A percentile compares a stretch with the other conserved stretches of the same genome.
These are phyloP conservation scores for Pinus albicaulis DNA, from an alignment of 75 land plant genomes.

Conservation along the genomic window DNA sequence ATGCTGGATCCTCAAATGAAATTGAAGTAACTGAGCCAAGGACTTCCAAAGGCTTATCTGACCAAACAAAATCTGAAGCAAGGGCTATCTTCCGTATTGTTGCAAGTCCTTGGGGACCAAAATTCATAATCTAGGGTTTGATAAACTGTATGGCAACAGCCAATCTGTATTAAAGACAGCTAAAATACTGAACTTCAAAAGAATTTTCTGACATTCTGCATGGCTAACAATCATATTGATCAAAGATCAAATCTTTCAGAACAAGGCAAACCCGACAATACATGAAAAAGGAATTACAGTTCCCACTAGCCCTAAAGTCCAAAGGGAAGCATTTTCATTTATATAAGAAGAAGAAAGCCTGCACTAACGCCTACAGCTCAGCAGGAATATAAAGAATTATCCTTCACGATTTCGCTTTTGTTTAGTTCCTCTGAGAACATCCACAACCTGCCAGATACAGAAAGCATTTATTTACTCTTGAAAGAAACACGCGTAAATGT, in stretches of 20 bases:
- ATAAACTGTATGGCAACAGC: neutral
- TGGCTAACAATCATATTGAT: neutral
- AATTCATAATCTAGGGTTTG: neutral
- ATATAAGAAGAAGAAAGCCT: neutral
- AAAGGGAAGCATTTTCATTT: neutral
- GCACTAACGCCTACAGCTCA: neutral
- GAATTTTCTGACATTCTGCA: too few species aligned
- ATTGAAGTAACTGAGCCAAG: conserved; percentile 85
- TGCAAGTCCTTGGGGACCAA: conserved; percentile 30
- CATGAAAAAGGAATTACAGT: neutral
- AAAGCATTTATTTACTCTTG: neutral
- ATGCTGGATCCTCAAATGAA: conserved; percentile 70
- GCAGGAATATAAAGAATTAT: conserved; percentile 26
- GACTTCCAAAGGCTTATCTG: conserved; percentile 80
- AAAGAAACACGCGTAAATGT: neutral
- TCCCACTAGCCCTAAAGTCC: neutral
- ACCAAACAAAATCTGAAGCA: conserved; percentile 84
- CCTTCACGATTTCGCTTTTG: conserved; percentile 97
- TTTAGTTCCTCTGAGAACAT: conserved; percentile 79
- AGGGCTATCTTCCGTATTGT: conserved; percentile 51
- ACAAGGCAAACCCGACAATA: neutral
- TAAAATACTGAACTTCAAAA: too few species aligned
- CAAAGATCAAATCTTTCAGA: neutral
- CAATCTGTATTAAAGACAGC: neutral
- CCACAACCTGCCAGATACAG: conserved; percentile 55